Conservation (phyloP, 1,284 basidiomycete species). For the Tylopilus sp. region DNA sequence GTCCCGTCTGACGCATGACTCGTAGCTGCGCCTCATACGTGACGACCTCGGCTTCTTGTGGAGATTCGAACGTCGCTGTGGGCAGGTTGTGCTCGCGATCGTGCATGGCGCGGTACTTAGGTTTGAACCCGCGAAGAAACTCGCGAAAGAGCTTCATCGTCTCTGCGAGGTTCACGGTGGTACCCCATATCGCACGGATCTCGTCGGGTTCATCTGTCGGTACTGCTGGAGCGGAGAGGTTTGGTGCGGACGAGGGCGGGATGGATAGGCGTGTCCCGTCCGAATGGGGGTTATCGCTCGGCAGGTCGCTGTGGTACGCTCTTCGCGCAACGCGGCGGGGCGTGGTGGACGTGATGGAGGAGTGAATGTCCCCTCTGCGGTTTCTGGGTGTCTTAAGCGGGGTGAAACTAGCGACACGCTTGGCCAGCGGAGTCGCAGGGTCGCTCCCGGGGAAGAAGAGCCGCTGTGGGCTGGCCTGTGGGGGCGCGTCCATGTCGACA, state of each 20-base stretch:
- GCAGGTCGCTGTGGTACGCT: conserved; percentile 22
- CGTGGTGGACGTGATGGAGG: conserved; percentile 25
- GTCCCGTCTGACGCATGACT: conserved; percentile 86
- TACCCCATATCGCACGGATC: conserved; percentile 94
- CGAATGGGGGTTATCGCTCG: conserved; percentile 43
- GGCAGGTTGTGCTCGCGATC: conserved; percentile 62
- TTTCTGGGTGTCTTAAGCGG: conserved; percentile 26
- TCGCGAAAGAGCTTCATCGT: conserved; percentile 89
- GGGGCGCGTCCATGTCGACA: conserved; percentile 50
- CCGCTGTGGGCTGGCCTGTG: conserved; percentile 18
- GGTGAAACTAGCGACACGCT: conserved; percentile 39
- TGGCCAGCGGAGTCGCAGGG: conserved; percentile 52
- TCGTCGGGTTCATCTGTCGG: conserved; percentile 72
- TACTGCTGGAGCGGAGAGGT: conserved; percentile 59
- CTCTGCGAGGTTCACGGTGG: conserved; percentile 86
- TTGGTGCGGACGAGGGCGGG: conserved; percentile 61
- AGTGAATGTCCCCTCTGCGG: conserved; percentile 28
- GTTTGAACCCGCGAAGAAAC: conserved; percentile 90
- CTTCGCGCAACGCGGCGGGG: conserved; percentile 21
- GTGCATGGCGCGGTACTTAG: conserved; percentile 82
- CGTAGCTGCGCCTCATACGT: conserved; percentile 83
- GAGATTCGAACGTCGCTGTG: conserved; percentile 52
- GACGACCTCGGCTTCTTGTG: conserved; percentile 65
- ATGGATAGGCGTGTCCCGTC: conserved; percentile 55
- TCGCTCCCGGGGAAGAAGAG: conserved; percentile 33